phyloP scores from a whole-genome alignment of 805 yeast genomes.

The Yarrowia yakushimensis region DNA sequence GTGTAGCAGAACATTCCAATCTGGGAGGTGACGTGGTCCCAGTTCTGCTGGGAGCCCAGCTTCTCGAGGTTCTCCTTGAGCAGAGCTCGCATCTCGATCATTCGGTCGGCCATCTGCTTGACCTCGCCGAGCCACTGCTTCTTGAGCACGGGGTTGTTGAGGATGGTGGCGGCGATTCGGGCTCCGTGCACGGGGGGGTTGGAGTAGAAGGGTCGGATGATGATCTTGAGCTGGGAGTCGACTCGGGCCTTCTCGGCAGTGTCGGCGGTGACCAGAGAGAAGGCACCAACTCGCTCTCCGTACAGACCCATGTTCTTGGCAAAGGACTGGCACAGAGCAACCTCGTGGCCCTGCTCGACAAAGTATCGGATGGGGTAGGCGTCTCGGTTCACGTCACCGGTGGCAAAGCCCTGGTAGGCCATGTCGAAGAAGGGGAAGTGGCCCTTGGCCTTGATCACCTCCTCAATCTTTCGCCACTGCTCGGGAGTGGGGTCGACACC shows the following conservation, averaged over 20 bases:
- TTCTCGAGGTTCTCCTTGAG: constrained; percentile 58
- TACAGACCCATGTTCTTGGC: constrained; percentile 96
- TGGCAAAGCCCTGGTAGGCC: constrained; percentile 96
- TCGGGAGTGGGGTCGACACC: constrained; percentile 87
- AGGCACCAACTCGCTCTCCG: constrained; percentile 95
- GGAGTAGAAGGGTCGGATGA: constrained; percentile 81
- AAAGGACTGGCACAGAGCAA: constrained; percentile 86
- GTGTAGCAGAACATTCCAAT: constrained; percentile 97
- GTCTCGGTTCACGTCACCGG: constrained; percentile 79
- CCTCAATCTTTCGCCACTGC: constrained; percentile 73
- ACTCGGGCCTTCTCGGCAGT: constrained; percentile 52
- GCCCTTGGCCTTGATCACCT: constrained; percentile 53
- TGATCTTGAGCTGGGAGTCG: constrained; percentile 67
- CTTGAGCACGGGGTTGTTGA: constrained; percentile 63
- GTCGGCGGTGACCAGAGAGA: constrained; percentile 59
- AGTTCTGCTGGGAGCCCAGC: constrained; percentile 78
- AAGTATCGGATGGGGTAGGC: constrained; percentile 73
- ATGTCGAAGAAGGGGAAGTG: constrained; percentile 87
- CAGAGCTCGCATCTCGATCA: constrained; percentile 68
- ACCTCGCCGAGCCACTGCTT: constrained; percentile 82
- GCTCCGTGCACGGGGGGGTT: constrained; percentile 97
- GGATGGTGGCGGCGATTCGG: constrained; percentile 73
- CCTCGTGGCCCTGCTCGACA: constrained; percentile 50
- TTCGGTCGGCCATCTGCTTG: constrained; percentile 81
- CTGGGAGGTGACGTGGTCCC: constrained; percentile 89